A percentile compares a stretch with the other conserved stretches of the same genome.
Evolutionary conservation across 306 rosid genomes (phyloP).

Genomic region (Psophocarpus tetragonolobus): DNA sequence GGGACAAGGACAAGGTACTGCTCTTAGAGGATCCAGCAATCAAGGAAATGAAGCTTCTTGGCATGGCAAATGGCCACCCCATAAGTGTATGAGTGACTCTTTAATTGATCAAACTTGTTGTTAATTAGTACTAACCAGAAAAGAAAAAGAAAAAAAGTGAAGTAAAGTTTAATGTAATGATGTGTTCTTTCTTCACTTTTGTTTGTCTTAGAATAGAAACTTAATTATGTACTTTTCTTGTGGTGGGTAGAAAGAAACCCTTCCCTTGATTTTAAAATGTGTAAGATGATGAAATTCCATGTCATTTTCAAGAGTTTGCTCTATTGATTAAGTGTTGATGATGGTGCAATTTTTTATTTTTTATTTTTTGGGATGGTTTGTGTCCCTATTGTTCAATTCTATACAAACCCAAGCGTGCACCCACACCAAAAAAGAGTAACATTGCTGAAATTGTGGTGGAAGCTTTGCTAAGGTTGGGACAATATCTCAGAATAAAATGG

Average conservation of each 20-base stretch:
- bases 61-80: slow-evolving; percentile 41
- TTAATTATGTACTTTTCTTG: slow-evolving; percentile 32
- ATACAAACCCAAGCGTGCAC: slow-evolving; percentile 48
- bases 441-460: slow-evolving; percentile 7
- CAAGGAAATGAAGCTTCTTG: slow-evolving; percentile 75
- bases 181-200: slow-evolving; percentile 39
- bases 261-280: slow-evolving; percentile 24
- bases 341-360: background rate
- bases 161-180: slow-evolving; percentile 22
- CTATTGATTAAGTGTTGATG: slow-evolving; percentile 8
- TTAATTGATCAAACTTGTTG: background rate
- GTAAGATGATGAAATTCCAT: slow-evolving; percentile 36
- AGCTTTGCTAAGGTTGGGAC: slow-evolving; percentile 14
- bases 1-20: slow-evolving; percentile 87
- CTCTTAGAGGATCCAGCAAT: slow-evolving; percentile 86
- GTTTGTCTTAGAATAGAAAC: slow-evolving; percentile 39
- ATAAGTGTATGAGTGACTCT: slow-evolving; percentile 40
- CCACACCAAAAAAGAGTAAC: background rate
- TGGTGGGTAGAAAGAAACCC: slow-evolving; percentile 23
- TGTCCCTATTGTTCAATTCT: slow-evolving; percentile 14
- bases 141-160: background rate
- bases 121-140: slow-evolving; percentile 44
- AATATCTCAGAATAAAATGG: background rate
- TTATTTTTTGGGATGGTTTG: background rate
- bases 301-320: slow-evolving; percentile 32